Evolutionary conservation across 2,329 filamentous ascomycete genomes (phyloP), one percentile per base, ranked within the genome.

Genomic region (Penicillium sp.): DNA sequence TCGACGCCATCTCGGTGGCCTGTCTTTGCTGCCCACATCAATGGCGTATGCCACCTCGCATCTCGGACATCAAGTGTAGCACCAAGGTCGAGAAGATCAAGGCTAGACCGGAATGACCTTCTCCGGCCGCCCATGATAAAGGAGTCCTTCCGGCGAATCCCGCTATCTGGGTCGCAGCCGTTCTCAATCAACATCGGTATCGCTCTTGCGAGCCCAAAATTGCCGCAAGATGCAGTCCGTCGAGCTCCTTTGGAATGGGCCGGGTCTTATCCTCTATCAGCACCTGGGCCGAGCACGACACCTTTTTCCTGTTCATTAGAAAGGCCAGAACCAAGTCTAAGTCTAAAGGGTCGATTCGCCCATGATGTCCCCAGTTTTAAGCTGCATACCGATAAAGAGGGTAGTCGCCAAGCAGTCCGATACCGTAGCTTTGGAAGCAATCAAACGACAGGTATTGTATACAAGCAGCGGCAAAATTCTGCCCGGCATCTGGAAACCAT

Each of bases 21-120:
- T 7, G 52, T 38, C 13, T 47, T 41, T 29, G 57, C 57, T 17
- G 63, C 61, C 19, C 41, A 57, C 9, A 30, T 44, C 19, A 61
- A 41, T 13, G 47, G 48, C 8, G 53, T 57, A 13, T 45, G 38
- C 2, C 54, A 35, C 17, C 26, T 30, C 6, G 21, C 7, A 3
- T 54, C 51, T 9, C 7, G 47, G n/a, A 6, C 21, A 13, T 30
- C 35, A 13, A 26, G 9, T 9, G n/a, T 23, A n/a, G 46, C 31
- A 19, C 31, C 35, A 1, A 41, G 6, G 5, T 23, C 19, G 5
- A 56, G 30, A 5, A 61, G 31, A 3, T 45, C 17, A 13, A 45
- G 6, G 51, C 52, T 15, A 55, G 17, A 7, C 21, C 13, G 4
- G 17, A 19, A 9, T 45, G 46, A 6, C 46, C 58, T n/a, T 26